Evolutionary conservation across 2,329 filamentous ascomycete genomes (phyloP).

Genomic region (Alternaria viburni): DNA sequence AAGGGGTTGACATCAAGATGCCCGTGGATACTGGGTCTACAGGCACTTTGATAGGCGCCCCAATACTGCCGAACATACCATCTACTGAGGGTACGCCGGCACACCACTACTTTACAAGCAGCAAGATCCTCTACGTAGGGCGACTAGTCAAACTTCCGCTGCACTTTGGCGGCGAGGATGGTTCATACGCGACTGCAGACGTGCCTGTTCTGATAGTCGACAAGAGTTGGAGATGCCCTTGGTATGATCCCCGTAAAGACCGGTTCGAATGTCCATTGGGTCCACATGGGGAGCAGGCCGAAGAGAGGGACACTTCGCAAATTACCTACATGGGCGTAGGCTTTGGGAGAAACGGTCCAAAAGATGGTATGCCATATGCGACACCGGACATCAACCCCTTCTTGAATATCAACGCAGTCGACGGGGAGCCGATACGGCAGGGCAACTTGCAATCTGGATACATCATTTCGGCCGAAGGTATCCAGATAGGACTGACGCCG

Average conservation of each 20-base stretch:
- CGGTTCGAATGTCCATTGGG: constrained; percentile 37
- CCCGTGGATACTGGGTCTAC: constrained; percentile 46
- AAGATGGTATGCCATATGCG: constrained; percentile 38
- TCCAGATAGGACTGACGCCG: constrained; percentile 39
- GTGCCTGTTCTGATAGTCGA: constrained; percentile 43
- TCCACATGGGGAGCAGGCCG: constrained; percentile 32
- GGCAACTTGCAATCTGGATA: constrained; percentile 32
- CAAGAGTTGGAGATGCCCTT: constrained; percentile 41
- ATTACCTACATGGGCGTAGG: constrained; percentile 49
- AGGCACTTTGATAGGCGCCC: constrained; percentile 42
- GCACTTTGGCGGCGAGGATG: constrained; percentile 31
- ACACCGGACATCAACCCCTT: constrained; percentile 43
- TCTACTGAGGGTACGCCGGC: constrained; percentile 31
- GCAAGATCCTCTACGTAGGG: constrained; percentile 43
- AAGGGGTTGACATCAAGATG: constrained; percentile 36
- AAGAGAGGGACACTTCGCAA: constrained; percentile 29
- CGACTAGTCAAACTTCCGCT: constrained; percentile 38
- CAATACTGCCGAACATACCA: constrained; percentile 36
- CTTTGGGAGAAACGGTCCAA: constrained; percentile 40
- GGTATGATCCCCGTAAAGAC: constrained; percentile 41
- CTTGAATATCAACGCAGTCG: constrained; percentile 41
- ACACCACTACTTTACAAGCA: constrained; percentile 44
- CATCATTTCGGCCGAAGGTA: constrained; percentile 36
- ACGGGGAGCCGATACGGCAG: constrained; percentile 19
- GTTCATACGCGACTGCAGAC: constrained; percentile 28